A percentile compares a stretch with the other conserved stretches of the same genome.
Evolutionary conservation across 805 yeast species (phyloP).

Genomic region (Starmerella scarabaei): DNA sequence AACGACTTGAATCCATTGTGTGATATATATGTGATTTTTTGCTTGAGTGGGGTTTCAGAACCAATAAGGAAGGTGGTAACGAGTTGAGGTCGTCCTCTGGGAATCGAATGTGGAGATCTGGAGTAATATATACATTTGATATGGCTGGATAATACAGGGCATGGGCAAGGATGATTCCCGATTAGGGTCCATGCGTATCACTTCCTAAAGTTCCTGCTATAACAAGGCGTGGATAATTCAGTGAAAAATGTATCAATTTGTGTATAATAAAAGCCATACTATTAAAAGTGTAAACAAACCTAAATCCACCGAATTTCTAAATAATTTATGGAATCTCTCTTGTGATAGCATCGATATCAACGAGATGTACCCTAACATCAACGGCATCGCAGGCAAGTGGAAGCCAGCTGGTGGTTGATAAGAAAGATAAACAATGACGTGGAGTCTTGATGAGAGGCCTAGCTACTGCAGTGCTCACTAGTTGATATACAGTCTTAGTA

Average conservation of each 20-base stretch:
- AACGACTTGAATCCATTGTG: slow-evolving; percentile 34
- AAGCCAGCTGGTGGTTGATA: background rate
- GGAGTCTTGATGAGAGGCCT: too few relatives aligned
- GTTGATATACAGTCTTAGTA: too few relatives aligned
- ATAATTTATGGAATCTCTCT: too few relatives aligned
- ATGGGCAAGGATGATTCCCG: slow-evolving; percentile 1
- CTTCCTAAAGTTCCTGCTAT: background rate
- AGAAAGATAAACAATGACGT: background rate
- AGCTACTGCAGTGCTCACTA: too few relatives aligned
- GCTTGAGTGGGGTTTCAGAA: too few relatives aligned
- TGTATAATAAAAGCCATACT: slow-evolving; percentile 2
- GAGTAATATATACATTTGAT: slow-evolving; percentile 6
- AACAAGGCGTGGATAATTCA: background rate
- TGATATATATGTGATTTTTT: background rate
- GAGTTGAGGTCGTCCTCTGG: background rate
- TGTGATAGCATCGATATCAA: too few relatives aligned
- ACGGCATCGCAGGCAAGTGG: background rate
- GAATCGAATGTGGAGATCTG: background rate
- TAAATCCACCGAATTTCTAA: too few relatives aligned
- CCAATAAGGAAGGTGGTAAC: too few relatives aligned
- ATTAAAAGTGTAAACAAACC: too few relatives aligned
- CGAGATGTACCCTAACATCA: background rate
- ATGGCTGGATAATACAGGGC: slow-evolving; percentile 12
- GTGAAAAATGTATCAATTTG: slow-evolving; percentile 10
- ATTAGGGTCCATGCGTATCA: slow-evolving; percentile 1